Base-by-base conservation (phyloP, 345 rosid genomes). In the Anacardium occidentale region DNA sequence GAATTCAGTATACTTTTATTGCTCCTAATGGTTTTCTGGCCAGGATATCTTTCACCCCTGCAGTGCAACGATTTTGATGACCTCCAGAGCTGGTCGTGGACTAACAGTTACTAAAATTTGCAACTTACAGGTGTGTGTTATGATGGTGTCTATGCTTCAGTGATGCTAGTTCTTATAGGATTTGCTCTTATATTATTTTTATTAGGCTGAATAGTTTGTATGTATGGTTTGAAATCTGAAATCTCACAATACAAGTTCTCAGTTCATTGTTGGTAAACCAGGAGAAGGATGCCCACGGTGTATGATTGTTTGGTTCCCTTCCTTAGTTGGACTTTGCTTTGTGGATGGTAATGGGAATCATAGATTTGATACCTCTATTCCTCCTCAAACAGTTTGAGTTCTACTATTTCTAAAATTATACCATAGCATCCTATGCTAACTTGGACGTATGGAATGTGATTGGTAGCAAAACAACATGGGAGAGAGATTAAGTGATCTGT, bases 41-140 rank as follows among this genome's bases (percentile, higher is more conserved):
- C 85, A 70, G 84, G 79, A 65, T 51, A 60, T 81, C 59, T 60
- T 76, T 72, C 77, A 45, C 63, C 67, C 25, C 42, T 69, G 34
- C 62, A 62, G 63, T 25, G 63, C 66, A 40, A 75, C 78, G 29
- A 66, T 71, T 71, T 68, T 24, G 57, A 63, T 53, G 56, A 71
- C 42, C 57, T 66, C 68, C 50, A 69, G 68, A 37, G 26, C 68
- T 37, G 68, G 66, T 62, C 18, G 52, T 72, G 77, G 71, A 25
- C 47, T 73, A 45, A 71, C 68, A 8, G 13, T 37, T 29, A 47
- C 68, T 51, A 69, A 68, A 71, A 47, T 60, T 67, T 52, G 66
- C 63, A 73, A 75, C 64, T 66, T 71, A 65, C 75, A 73, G 80
- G 85, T 79, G 56, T 70, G 79, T 79, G 74, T 54, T 78, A 32